phyloP scores from a whole-genome alignment of 2,329 filamentous ascomycete species.

The Botryotinia narcissicola region DNA sequence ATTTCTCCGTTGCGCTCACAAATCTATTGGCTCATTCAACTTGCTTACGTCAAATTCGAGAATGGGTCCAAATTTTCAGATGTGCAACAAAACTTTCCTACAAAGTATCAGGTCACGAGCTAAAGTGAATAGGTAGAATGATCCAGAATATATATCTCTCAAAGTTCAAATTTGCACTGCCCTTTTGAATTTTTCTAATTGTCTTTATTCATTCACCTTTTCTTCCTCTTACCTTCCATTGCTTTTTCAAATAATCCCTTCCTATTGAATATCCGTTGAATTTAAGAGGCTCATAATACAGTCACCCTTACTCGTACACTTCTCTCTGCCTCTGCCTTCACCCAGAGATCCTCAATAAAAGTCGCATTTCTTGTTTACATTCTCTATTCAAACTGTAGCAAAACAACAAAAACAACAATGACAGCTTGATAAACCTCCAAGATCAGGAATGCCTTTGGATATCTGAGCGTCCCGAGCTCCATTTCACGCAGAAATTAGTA shows the following conservation, averaged over 20 bases:
- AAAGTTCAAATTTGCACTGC: background rate
- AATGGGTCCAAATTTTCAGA: background rate
- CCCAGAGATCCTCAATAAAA: background rate
- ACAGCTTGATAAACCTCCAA: background rate
- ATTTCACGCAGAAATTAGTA: background rate
- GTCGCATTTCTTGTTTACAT: background rate
- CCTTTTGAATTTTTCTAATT: background rate
- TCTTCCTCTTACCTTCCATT: background rate
- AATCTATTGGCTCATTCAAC: background rate
- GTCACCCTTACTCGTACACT: background rate
- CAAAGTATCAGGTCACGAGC: background rate
- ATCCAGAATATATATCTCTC: background rate
- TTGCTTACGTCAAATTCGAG: slow-evolving; percentile 12
- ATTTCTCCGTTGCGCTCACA: background rate
- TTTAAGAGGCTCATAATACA: background rate
- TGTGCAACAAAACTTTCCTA: background rate
- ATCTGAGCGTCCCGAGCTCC: accelerated
- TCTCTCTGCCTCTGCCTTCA: background rate
- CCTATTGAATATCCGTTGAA: background rate
- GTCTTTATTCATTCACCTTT: background rate
- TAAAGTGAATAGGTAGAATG: background rate
- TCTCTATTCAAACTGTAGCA: background rate
- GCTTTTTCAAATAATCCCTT: background rate
- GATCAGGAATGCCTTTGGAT: background rate
- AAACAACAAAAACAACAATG: too few species aligned